Evolutionary conservation across 1,284 basidiomycete genomes (phyloP).

Genomic region (Athelia psychrophila): DNA sequence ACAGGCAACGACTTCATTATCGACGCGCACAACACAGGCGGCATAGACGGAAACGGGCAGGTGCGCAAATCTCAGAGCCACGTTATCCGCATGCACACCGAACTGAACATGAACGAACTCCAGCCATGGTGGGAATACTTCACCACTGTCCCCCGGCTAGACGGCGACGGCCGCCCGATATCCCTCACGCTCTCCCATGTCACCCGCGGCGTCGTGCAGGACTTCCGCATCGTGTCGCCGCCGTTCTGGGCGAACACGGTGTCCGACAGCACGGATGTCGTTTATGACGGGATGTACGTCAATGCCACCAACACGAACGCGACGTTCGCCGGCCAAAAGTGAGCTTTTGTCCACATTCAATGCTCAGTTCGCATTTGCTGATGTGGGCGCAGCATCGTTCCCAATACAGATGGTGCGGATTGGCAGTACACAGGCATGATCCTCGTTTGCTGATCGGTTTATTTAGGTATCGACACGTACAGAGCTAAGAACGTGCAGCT

Average conservation of each 20-base stretch:
- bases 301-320: conserved; percentile 62
- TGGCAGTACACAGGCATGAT: neutral
- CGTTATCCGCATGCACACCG: too few species aligned
- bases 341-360: conserved; percentile 20
- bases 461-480: conserved; percentile 57
- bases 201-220: conserved; percentile 40
- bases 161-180: conserved; percentile 64
- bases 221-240: conserved; percentile 55
- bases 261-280: conserved; percentile 48
- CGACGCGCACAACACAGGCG: conserved; percentile 56
- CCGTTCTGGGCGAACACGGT: conserved; percentile 69
- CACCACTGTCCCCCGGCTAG: conserved; percentile 39
- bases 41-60: conserved; percentile 65
- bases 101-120: too few species aligned
- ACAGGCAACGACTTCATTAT: conserved; percentile 57
- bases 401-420: conserved; percentile 57
- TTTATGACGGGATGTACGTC: conserved; percentile 59
- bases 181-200: conserved; percentile 54
- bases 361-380: neutral
- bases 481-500: conserved; percentile 50
- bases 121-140: conserved; percentile 50
- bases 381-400: conserved; percentile 35
- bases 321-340: conserved; percentile 42
- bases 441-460: neutral
- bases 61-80: conserved; percentile 15